Evolutionary conservation across 306 rosid species (phyloP), one percentile per base, ranked within the genome.

Genomic region (Vigna angularis): DNA sequence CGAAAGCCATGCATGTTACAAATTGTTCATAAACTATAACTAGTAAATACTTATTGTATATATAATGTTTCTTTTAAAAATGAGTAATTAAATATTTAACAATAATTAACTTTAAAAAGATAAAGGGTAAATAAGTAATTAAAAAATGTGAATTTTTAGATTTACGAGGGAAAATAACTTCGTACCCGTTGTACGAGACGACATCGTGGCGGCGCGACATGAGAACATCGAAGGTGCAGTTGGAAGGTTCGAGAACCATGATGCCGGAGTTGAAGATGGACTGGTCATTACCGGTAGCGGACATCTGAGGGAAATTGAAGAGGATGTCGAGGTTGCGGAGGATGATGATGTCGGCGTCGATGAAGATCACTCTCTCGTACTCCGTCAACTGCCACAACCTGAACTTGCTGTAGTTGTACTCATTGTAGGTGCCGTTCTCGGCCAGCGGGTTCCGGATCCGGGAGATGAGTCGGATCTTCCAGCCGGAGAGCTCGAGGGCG

Each of bases 401-500:
- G 77, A 95, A 88, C 90, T 95, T 95, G 87, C 96, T 95, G 85
- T 95, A 95, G 79, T 95, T 95, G 87, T 95, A 95, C 77, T 95
- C 98, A 71, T 95, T 95, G 82, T 95, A 95, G 9, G 99, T 84
- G 28, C 73, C 73, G 1, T 86, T 88, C 61, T 81, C 82, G 0
- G 99, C 91, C 26, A 74, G 73, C 0, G 99, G 98, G 81, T 95
- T 95, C 16, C 99, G 87, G 63, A 95, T 95, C 1, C 99, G 86
- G 22, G 82, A 70, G 9, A 93, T 95, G 81, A 86, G 5, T 9
- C 90, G 89, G 62, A 90, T 85, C 83, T 69, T 82, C 99, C 99
- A 95, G 0, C 99, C 99, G 2, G 99, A 82, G 0, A 0, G 86
- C 15, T 13, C 89, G 81, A 95, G 85, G 8, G 91, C 93, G 0